Percentiles rank a stretch among this genome's conserved stretches.
phyloP scores from a whole-genome alignment of 306 rosid genomes.

The Citrullus amarus region DNA sequence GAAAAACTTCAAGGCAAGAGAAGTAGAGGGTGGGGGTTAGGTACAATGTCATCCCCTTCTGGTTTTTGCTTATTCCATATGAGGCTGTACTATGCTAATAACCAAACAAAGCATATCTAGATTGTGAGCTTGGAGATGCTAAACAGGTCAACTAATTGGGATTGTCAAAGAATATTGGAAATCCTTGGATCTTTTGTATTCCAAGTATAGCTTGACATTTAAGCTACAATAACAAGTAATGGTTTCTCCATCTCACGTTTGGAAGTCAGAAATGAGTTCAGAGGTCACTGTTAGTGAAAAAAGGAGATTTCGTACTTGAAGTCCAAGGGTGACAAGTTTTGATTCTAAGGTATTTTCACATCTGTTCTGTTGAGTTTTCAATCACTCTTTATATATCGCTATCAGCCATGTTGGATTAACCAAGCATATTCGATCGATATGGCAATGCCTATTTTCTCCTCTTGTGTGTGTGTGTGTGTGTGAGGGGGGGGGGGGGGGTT shows the following conservation, averaged over 20 bases:
- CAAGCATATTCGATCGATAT: background rate
- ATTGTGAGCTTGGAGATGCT: background rate
- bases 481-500: background rate
- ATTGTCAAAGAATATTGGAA: background rate
- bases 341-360: background rate
- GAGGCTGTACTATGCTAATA: background rate
- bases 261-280: background rate
- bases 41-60: background rate
- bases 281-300: slow-evolving; percentile 1
- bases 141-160: slow-evolving; percentile 1
- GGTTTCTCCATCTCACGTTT: background rate
- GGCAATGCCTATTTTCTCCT: background rate
- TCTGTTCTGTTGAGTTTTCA: background rate
- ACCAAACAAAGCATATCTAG: background rate
- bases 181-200: background rate
- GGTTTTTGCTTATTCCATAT: background rate
- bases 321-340: background rate
- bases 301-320: background rate
- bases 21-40: background rate
- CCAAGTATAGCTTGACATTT: background rate
- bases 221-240: background rate
- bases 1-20: background rate
- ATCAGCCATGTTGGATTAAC: background rate
- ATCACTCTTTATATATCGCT: background rate
- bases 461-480: too few relatives aligned